These are phyloP conservation scores for Lasiodiplodia hormozganensis DNA, from an alignment of 2,329 filamentous ascomycete species.

Conservation along the genomic window DNA sequence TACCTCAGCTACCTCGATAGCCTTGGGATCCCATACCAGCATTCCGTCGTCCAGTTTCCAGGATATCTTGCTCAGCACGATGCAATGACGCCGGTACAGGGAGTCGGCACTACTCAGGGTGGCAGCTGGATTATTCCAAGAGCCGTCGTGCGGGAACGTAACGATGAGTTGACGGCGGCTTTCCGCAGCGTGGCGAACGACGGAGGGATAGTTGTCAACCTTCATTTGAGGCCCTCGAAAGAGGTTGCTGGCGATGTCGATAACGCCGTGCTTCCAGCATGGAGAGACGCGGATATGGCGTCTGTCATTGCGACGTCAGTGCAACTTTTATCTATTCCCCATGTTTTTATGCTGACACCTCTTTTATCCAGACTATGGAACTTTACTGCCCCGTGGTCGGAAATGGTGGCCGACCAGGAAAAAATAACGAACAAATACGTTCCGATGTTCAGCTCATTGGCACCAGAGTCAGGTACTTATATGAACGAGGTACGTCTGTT, in stretches of 20 bases:
- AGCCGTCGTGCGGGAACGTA: constrained; percentile 16
- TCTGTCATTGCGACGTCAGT: background rate
- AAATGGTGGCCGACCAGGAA: constrained; percentile 31
- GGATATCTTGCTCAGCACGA: background rate
- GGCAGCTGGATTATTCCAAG: constrained; percentile 34
- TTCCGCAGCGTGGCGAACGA: constrained; percentile 1
- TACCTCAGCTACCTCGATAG: constrained; percentile 37
- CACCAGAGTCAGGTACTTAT: constrained; percentile 29
- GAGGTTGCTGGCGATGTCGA: constrained; percentile 24
- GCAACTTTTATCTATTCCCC: background rate
- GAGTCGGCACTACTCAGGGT: constrained; percentile 38
- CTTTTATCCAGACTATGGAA: background rate
- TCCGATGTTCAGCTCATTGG: constrained; percentile 32
- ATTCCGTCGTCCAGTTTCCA: background rate
- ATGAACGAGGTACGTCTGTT: constrained; percentile 34
- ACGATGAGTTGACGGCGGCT: constrained; percentile 35
- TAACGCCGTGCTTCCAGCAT: constrained; percentile 11
- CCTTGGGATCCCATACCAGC: background rate
- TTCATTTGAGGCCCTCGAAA: constrained; percentile 32
- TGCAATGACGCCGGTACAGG: constrained; percentile 28
- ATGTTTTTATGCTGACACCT: background rate
- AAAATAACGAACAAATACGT: background rate
- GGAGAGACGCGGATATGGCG: background rate
- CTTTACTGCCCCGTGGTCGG: constrained; percentile 22
- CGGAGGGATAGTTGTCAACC: constrained; percentile 10